Evolutionary conservation across 2,329 filamentous ascomycete species (phyloP).

Genomic region (Keithomyces neogunnii): DNA sequence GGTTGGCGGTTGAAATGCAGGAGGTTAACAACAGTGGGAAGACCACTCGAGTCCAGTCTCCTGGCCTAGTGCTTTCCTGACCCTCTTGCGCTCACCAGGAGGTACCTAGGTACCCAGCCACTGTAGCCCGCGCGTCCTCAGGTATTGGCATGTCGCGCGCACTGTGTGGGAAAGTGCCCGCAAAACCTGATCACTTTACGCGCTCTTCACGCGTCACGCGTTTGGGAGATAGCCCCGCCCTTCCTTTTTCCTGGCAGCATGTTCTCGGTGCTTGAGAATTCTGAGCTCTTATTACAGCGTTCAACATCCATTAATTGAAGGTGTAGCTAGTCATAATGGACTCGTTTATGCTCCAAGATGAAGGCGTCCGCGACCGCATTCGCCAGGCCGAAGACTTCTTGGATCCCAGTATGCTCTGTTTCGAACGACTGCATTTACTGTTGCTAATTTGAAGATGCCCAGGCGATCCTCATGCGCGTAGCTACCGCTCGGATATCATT

Average conservation of each 20-base stretch:
- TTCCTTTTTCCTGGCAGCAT: not conserved
- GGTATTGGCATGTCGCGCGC: no score
- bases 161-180: no score
- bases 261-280: not conserved
- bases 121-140: not conserved
- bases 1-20: no score
- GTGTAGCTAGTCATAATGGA: slow-evolving; percentile 47
- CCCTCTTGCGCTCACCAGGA: no score
- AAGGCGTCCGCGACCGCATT: slow-evolving; percentile 74
- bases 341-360: slow-evolving; percentile 68
- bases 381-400: slow-evolving; percentile 87
- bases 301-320: not conserved
- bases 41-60: no score
- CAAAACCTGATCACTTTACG: not conserved
- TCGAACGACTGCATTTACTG: not conserved
- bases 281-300: not conserved
- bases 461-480: slow-evolving; percentile 50
- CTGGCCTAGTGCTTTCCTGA: no score
- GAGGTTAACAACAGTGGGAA: no score
- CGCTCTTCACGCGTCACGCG: not conserved
- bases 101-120: not conserved
- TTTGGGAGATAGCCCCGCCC: not conserved
- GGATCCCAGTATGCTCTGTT: slow-evolving; percentile 64
- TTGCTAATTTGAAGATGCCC: not conserved
- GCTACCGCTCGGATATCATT: slow-evolving; percentile 86